phyloP scores from a whole-genome alignment of 73 alveolate genomes.

The Loxodes magnus region DNA sequence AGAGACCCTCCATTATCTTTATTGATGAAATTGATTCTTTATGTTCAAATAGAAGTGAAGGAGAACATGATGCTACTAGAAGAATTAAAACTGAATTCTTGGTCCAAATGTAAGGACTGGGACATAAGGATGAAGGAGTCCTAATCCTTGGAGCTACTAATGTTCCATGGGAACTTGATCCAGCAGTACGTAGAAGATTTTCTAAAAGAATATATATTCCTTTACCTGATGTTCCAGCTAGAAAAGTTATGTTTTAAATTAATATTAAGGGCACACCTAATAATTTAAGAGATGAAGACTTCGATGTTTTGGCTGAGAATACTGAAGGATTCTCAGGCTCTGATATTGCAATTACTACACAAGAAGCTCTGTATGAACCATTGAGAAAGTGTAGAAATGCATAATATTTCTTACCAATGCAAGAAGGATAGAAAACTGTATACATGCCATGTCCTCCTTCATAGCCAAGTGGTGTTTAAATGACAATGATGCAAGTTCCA shows the following conservation, averaged over 20 bases:
- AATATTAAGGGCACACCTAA: slow-evolving; percentile 77
- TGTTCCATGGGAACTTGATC: slow-evolving; percentile 96
- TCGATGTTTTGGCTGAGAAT: slow-evolving; percentile 40
- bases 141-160: slow-evolving; percentile 98
- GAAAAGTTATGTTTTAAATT: slow-evolving; percentile 54
- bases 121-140: slow-evolving; percentile 77
- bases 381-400: slow-evolving; percentile 85
- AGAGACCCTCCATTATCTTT: slow-evolving; percentile 94
- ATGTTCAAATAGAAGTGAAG: slow-evolving; percentile 87
- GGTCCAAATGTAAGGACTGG: slow-evolving; percentile 96
- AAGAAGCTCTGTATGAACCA: slow-evolving; percentile 70
- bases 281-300: slow-evolving; percentile 66
- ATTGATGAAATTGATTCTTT: slow-evolving; percentile 95
- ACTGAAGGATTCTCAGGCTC: slow-evolving; percentile 81
- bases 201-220: slow-evolving; percentile 96
- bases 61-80: slow-evolving; percentile 93
- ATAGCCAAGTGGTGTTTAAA: slow-evolving; percentile 48
- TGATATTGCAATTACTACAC: slow-evolving; percentile 55
- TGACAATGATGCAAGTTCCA: slow-evolving; percentile 50
- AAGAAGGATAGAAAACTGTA: slow-evolving; percentile 22
- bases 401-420: slow-evolving; percentile 44
- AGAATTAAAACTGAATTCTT: slow-evolving; percentile 93
- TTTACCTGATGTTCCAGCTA: slow-evolving; percentile 83
- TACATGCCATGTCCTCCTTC: slow-evolving; percentile 60
- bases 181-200: slow-evolving; percentile 95